These are phyloP conservation scores for Quercus alba DNA, from an alignment of 306 rosid genomes.

Conservation along the genomic window DNA sequence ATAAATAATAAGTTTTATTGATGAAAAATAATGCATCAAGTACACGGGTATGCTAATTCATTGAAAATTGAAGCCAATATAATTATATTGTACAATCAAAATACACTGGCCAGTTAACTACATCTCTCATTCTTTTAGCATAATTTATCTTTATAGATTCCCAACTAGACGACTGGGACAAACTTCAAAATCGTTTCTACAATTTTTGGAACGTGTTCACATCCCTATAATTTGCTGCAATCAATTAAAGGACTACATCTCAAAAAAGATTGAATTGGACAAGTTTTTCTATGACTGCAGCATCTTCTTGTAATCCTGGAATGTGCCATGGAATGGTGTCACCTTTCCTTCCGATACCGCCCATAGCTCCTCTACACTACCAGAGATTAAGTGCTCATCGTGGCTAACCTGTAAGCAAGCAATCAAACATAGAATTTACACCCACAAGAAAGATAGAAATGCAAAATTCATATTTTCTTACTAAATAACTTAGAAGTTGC, in stretches of 20 bases:
- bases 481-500: neutral
- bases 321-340: slow-evolving; percentile 73
- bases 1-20: no score
- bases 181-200: neutral
- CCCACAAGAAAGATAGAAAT: neutral
- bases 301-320: slow-evolving; percentile 85
- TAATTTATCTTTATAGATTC: neutral
- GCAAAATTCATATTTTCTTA: neutral
- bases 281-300: slow-evolving; percentile 52
- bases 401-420: slow-evolving; percentile 81
- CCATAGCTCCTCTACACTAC: slow-evolving; percentile 98
- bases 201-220: neutral
- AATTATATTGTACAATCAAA: neutral
- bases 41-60: neutral
- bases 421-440: neutral
- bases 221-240: neutral
- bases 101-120: neutral
- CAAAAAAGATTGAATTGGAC: neutral
- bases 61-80: neutral
- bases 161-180: neutral
- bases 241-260: neutral
- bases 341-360: slow-evolving; percentile 86
- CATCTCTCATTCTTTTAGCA: neutral
- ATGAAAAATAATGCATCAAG: no score
- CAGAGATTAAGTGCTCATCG: slow-evolving; percentile 96